Evolutionary conservation across 2,329 filamentous ascomycete species (phyloP).

Genomic region (Aspergillus ochraceoroseus): DNA sequence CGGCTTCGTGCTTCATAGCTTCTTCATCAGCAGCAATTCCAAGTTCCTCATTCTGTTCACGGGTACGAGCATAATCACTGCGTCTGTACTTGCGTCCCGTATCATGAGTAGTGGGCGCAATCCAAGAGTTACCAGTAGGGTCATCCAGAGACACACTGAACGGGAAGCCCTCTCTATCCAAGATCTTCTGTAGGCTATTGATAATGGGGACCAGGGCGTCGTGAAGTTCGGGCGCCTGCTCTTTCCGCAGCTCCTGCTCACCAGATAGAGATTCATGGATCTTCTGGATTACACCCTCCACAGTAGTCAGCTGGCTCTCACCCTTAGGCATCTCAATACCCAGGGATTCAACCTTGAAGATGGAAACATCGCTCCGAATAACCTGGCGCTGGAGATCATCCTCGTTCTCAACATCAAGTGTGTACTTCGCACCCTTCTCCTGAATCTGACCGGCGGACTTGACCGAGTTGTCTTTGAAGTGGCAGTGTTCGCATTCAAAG

Average conservation of each 20-base stretch:
- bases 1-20: conserved; percentile 32
- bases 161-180: conserved; percentile 71
- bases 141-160: conserved; percentile 88
- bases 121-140: conserved; percentile 92
- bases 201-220: conserved; percentile 74
- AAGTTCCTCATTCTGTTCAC: conserved; percentile 79
- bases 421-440: conserved; percentile 78
- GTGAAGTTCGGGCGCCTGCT: conserved; percentile 70
- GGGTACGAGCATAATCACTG: conserved; percentile 73
- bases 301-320: conserved; percentile 84
- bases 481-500: conserved; percentile 85
- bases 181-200: conserved; percentile 67
- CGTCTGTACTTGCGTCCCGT: conserved; percentile 87
- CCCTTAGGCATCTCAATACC: conserved; percentile 91
- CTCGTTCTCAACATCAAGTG: conserved; percentile 67
- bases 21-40: conserved; percentile 58
- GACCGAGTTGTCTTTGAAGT: conserved; percentile 86
- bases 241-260: conserved; percentile 77
- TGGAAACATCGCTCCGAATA: conserved; percentile 83
- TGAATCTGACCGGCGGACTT: conserved; percentile 90
- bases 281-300: conserved; percentile 78
- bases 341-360: conserved; percentile 81
- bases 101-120: conserved; percentile 71
- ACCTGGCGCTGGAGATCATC: conserved; percentile 80
- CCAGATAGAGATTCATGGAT: conserved; percentile 75